These are phyloP conservation scores for Syzygium oleosum DNA, from an alignment of 345 rosid genomes.

Conservation along the genomic window DNA sequence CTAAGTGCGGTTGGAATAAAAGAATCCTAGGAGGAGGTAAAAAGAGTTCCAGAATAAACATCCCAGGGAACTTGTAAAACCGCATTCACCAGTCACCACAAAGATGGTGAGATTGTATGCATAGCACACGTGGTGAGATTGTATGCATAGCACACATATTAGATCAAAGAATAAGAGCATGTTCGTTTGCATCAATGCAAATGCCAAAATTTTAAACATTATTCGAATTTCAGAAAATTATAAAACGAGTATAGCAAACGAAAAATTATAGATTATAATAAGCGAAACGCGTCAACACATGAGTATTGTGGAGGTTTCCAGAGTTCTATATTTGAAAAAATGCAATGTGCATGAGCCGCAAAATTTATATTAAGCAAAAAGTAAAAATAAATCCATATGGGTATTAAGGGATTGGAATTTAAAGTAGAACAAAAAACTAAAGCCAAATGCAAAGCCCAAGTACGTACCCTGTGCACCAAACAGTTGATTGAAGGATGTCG, in stretches of 20 bases:
- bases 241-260: too few relatives aligned
- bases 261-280: too few relatives aligned
- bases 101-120: background rate
- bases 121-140: too few relatives aligned
- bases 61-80: background rate
- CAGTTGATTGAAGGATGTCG: slow-evolving; percentile 84
- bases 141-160: background rate
- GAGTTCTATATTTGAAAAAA: too few relatives aligned
- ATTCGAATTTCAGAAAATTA: background rate
- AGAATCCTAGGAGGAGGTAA: too few relatives aligned
- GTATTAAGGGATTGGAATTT: background rate
- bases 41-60: too few relatives aligned
- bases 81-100: background rate
- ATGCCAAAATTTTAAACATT: background rate
- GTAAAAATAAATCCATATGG: background rate
- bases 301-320: too few relatives aligned
- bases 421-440: background rate
- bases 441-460: background rate
- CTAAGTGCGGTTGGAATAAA: background rate
- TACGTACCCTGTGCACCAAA: slow-evolving; percentile 63
- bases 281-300: too few relatives aligned
- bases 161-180: too few relatives aligned
- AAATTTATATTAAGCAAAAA: background rate
- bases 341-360: background rate
- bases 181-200: background rate